Base-by-base conservation (phyloP, 202 grass and related monocot species). In the Musa balbisiana region DNA sequence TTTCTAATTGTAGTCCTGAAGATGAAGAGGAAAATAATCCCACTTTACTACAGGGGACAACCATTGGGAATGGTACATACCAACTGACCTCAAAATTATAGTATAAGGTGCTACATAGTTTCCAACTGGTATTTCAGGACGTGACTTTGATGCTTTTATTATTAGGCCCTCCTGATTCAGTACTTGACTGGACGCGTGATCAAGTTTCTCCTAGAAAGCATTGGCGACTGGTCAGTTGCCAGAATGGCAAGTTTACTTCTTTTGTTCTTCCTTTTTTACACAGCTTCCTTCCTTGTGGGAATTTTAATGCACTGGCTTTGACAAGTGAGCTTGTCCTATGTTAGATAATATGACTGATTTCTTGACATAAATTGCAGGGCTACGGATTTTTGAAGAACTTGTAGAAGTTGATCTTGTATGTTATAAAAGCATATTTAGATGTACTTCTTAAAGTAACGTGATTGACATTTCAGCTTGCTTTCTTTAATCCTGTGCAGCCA, bases 351-450 rank as follows among this genome's bases (percentile, higher is more conserved):
- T 43, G 33, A 43, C 33, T 43, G 33, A 43, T 43, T 51, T 68
- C 17, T 0, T 71, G 72, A 33, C 77, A 19, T 19, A 17, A 52
- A 79, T 86, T 56, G 21, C 88, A 98, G 94, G 94, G 69, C 55
- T 98, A 15, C 94, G 94, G 74, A 93, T 98, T 54, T 98, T 94
- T 49, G 88, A 98, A 81, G 94, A 98, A 83, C 90, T 94, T 80
- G 51, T 87, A 20, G 90, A 87, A 83, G 88, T 92, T 27, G 91
- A 94, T 83, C 87, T 98, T 76, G 94, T 98, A 89, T 70, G 94
- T 83, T 52, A 27, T 6, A 19, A 72, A 21, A 51, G 0, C 55
- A 11, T 72, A 43, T 62, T 62, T 25, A 72, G 11, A 70, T 49
- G 11, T 22, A 19, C 67, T 27, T 43, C 9, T 63, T 50, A 11